Evolutionary conservation across 2,329 filamentous ascomycete genomes (phyloP), one percentile per base, ranked within the genome.

Genomic region (Cladophialophora bantiana): DNA sequence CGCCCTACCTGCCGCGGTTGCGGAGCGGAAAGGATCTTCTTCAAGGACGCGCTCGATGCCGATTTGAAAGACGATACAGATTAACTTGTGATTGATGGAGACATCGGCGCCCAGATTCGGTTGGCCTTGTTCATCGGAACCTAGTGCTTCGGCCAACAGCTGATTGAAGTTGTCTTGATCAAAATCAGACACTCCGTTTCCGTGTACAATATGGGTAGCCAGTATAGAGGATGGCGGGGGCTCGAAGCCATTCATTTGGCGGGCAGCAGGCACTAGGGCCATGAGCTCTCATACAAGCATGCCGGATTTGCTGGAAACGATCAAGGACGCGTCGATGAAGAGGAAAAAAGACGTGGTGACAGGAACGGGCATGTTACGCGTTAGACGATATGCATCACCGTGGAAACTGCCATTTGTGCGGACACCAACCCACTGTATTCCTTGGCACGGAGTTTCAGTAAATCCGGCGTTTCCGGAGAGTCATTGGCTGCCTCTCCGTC

Each of bases 21-120:
- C 78, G 80, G 70, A 87, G 81, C 66, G 87, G 75, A 93, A 91
- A 2, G 88, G 88, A 72, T 93, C 87, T 73, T 93, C 87, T 74
- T 86, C 59, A n/a, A 71, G 61, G 20, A 60, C 63, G 2, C 67
- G 84, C 71, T 93, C 90, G 12, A 97, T 82, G 26, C 93, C 90
- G 65, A 92, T 91, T 75, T 91, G 67, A 36, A 72, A 89, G 72
- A 95, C 91, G 69, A 97, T 90, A 74, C 91, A 93, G 60, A 97
- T 89, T 58, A 97, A 85, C 78, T 93, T 91, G 73, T 93, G 90
- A 72, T 96, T 94, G 76, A 96, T 89, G 59, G 89, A 85, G 53
- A 91, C 79, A 71, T 90, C 89, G 53, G 91, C 88, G 69, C 89
- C 86, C 1, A 83, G 75, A 12, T 86, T 85, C 36, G 79, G 67